Base-by-base conservation (phyloP, 202 grass and related monocot genomes). In the Bolboschoenoplectus hybrid region DNA sequence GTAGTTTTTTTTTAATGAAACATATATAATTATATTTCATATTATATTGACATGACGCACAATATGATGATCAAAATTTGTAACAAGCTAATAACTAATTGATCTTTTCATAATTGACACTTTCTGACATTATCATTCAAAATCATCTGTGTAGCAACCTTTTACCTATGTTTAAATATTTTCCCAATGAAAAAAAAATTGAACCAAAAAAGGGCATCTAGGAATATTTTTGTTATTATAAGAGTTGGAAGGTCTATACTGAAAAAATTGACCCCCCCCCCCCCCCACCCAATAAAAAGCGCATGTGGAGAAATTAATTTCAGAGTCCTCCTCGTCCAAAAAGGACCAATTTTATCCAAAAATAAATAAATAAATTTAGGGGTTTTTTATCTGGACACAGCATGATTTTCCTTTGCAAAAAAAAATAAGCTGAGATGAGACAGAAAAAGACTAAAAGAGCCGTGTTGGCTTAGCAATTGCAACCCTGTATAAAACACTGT, bases 401-500 rank as follows among this genome's bases (percentile, higher is more conserved):
- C 74, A 57, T 17, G 14, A 1, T 40, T 26, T 26, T 26, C 26
- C 26, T 26, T 78, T 57, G 51, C 51, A 58, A 56, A 56, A 56
- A 56, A 56, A 26, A 26, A 45, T 40, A 34, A 9, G 51, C 51
- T 39, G 6, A 9, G 13, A 16, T 43, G 38, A 61, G 19, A 26
- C 26, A 60, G 70, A 74, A 74, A 74, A 74, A 44, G 67, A 70
- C 40, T 45, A 70, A 72, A 56, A 47, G 73, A 76, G 47, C 73
- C 73, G 73, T 76, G 75, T 53, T 52, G 74, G 52, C 34, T 60
- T 79, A 58, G 36, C 75, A 80, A 61, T 80, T 80, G 16, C 53
- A 80, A 61, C 14, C 8, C 36, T 80, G 7, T 19, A 16, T 7
- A 35, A 47, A 81, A 56, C 78, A 44, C 78, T 44, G 78, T 63